phyloP scores from a whole-genome alignment of 2,329 filamentous ascomycete species.

The Cryphonectria carpinicola region DNA sequence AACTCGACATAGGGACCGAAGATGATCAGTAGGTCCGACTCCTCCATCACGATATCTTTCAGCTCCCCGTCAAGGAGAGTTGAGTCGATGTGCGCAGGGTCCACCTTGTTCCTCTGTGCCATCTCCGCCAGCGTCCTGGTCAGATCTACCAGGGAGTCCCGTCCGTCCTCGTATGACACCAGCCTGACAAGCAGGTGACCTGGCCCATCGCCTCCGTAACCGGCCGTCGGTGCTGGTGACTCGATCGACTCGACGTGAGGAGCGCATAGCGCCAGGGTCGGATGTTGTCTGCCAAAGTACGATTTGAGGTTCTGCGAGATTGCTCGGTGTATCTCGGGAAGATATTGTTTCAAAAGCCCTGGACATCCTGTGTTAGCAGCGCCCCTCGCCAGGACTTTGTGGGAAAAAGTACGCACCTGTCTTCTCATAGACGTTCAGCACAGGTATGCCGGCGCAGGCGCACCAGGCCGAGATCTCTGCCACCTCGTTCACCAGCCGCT shows the following conservation, averaged over 20 bases:
- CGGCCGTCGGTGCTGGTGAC: slow-evolving; percentile 46
- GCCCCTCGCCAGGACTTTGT: background rate
- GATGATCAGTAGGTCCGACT: slow-evolving; percentile 87
- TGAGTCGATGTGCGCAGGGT: slow-evolving; percentile 77
- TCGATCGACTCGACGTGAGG: slow-evolving; percentile 68
- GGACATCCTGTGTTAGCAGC: slow-evolving; percentile 32
- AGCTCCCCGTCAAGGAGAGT: slow-evolving; percentile 92
- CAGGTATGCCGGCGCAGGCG: slow-evolving; percentile 83
- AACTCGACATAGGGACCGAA: slow-evolving; percentile 85
- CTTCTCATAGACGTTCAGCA: slow-evolving; percentile 89
- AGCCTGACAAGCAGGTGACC: slow-evolving; percentile 68
- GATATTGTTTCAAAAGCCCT: slow-evolving; percentile 89
- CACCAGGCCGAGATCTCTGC: slow-evolving; percentile 94
- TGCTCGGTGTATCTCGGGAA: slow-evolving; percentile 80
- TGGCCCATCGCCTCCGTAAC: slow-evolving; percentile 45
- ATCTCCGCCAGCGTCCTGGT: slow-evolving; percentile 94
- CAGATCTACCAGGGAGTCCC: slow-evolving; percentile 92
- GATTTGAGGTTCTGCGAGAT: slow-evolving; percentile 79
- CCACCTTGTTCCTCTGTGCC: slow-evolving; percentile 86
- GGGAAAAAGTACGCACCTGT: slow-evolving; percentile 63
- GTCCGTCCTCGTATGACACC: slow-evolving; percentile 84
- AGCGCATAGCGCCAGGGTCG: slow-evolving; percentile 72
- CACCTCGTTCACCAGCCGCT: slow-evolving; percentile 85
- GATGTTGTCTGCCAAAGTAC: slow-evolving; percentile 81
- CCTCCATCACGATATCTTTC: slow-evolving; percentile 75